Percentiles rank a stretch among this genome's conserved stretches.
Evolutionary conservation across 306 rosid species (phyloP).

Genomic region (Cicer bijugum): DNA sequence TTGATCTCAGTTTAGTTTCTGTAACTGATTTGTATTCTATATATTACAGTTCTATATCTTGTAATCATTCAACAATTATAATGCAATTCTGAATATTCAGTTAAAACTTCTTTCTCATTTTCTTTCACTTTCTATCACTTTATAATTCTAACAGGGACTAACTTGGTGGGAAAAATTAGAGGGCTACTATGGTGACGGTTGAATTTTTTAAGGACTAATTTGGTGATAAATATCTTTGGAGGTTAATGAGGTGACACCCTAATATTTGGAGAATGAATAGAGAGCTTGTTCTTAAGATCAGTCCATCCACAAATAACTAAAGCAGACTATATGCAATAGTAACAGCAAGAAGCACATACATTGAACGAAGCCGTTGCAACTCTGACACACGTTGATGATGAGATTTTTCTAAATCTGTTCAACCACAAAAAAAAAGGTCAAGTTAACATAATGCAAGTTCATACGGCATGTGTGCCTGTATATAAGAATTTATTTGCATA

Average conservation of each 20-base stretch:
- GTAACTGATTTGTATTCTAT: too few species aligned
- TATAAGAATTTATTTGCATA: constrained; percentile 12
- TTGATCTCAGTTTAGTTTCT: too few species aligned
- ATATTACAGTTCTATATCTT: too few species aligned
- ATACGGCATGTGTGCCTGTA: background rate
- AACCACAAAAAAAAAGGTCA: constrained; percentile 38
- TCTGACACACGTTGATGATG: constrained; percentile 96
- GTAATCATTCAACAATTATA: too few species aligned
- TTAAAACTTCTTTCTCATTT: too few species aligned
- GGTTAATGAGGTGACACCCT: constrained; percentile 14
- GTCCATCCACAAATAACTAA: constrained; percentile 24
- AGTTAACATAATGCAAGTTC: constrained; percentile 9
- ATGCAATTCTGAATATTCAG: too few species aligned
- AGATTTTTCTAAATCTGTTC: constrained; percentile 89
- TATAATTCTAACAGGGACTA: background rate
- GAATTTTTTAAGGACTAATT: background rate
- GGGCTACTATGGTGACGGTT: background rate
- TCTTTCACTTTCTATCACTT: too few species aligned
- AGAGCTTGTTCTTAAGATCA: background rate
- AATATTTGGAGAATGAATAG: background rate
- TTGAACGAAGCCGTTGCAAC: constrained; percentile 86
- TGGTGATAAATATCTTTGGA: constrained; percentile 12
- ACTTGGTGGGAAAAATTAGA: background rate
- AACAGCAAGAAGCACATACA: constrained; percentile 60
- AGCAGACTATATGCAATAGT: constrained; percentile 27